These are phyloP conservation scores for Penicillium palitans DNA, from an alignment of 2,329 filamentous ascomycete genomes.

Conservation along the genomic window DNA sequence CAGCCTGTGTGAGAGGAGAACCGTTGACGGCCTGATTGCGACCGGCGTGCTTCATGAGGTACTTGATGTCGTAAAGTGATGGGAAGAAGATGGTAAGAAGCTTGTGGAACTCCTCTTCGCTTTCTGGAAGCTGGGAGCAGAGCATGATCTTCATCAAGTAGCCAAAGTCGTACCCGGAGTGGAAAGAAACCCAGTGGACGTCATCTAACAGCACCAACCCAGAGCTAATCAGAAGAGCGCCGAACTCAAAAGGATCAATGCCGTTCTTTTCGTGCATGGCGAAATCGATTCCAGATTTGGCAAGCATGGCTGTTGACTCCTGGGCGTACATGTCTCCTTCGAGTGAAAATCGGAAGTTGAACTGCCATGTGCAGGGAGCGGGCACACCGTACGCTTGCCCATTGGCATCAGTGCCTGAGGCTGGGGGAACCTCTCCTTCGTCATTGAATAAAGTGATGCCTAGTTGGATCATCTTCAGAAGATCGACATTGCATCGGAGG, in stretches of 20 bases:
- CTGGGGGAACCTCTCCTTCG: constrained; percentile 81
- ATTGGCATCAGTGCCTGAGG: constrained; percentile 59
- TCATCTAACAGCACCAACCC: constrained; percentile 85
- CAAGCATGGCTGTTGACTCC: constrained; percentile 86
- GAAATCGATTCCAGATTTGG: constrained; percentile 92
- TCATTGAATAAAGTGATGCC: constrained; percentile 91
- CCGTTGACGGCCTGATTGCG: constrained; percentile 65
- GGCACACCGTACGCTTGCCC: constrained; percentile 52
- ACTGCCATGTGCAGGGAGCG: constrained; percentile 93
- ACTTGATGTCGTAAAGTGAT: constrained; percentile 92
- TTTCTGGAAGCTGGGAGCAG: constrained; percentile 77
- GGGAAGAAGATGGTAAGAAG: constrained; percentile 93
- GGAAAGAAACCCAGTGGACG: constrained; percentile 95
- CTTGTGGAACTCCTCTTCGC: constrained; percentile 85
- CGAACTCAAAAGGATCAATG: constrained; percentile 87
- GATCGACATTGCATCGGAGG: constrained; percentile 91
- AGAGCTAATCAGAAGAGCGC: constrained; percentile 84
- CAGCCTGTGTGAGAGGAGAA: constrained; percentile 64
- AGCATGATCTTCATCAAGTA: constrained; percentile 94
- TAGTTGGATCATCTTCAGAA: constrained; percentile 96
- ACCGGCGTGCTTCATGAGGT: constrained; percentile 87
- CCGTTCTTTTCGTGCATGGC: constrained; percentile 78
- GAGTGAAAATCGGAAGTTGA: constrained; percentile 96
- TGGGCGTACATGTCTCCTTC: constrained; percentile 98
- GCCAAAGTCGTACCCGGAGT: constrained; percentile 97